phyloP scores from a whole-genome alignment of 1,284 basidiomycete species.

The Cerioporus squamosus region DNA sequence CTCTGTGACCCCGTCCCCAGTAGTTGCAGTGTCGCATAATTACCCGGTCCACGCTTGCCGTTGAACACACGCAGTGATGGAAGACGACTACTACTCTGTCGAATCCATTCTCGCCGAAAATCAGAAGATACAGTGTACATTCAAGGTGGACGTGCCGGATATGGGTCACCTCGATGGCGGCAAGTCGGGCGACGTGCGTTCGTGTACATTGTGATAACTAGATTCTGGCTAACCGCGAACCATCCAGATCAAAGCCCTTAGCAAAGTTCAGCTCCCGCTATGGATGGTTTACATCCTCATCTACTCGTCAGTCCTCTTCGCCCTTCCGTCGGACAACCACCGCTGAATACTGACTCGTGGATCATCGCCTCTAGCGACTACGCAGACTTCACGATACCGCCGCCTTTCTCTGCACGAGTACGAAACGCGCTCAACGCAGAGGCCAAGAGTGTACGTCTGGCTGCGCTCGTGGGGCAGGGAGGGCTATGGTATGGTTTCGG shows the following conservation, averaged over 20 bases:
- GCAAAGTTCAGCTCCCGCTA: conserved; percentile 81
- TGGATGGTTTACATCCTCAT: conserved; percentile 88
- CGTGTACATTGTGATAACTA: conserved; percentile 28
- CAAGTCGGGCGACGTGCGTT: conserved; percentile 75
- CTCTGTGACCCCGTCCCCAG: too few species aligned
- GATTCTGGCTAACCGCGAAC: background rate
- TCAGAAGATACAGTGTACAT: conserved; percentile 91
- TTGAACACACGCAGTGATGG: conserved; percentile 50
- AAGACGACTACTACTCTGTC: conserved; percentile 87
- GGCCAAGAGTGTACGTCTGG: conserved; percentile 78
- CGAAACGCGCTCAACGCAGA: conserved; percentile 86
- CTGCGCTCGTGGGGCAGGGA: conserved; percentile 82
- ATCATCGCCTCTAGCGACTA: conserved; percentile 61
- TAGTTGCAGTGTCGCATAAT: too few species aligned
- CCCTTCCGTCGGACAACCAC: background rate
- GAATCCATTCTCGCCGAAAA: conserved; percentile 90
- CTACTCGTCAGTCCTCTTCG: conserved; percentile 71
- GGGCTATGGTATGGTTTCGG: conserved; percentile 92
- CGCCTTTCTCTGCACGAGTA: conserved; percentile 76
- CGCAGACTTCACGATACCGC: conserved; percentile 83
- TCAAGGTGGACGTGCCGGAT: conserved; percentile 83
- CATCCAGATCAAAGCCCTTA: conserved; percentile 68
- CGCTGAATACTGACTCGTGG: conserved; percentile 23
- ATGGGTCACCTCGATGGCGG: conserved; percentile 89
- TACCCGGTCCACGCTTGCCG: too few species aligned